Evolutionary conservation across 75 land plant species (phyloP), one percentile per base, ranked within the genome.

Genomic region (Picea glauca): DNA sequence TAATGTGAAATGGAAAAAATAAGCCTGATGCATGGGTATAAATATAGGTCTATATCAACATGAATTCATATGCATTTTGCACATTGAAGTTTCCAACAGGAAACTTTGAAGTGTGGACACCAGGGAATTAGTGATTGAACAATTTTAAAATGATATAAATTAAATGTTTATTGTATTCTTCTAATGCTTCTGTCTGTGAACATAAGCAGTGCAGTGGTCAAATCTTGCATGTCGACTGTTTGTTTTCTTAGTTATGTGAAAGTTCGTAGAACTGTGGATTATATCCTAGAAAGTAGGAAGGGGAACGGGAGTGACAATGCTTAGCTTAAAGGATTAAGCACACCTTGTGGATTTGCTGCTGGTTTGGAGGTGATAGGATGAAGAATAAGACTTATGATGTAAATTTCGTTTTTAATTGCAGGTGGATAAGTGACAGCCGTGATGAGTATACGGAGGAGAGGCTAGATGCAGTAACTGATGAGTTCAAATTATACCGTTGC

Each of bases 361-460:
- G n/a, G 66, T 23, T 63, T 43, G 74, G 26, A 70, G 9, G 43
- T 70, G 50, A 70, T 43, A 70, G 26, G 23, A 43, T 70, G 0
- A 43, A 38, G 14, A 50, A 57, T 26, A 75, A 26, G 20, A 75
- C 35, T 38, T 1, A 58, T 57, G 33, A 18, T 76, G 14, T 80
- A 78, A 26, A 50, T 17, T 79, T 81, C 63, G 38, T 35, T 59
- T 70, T 70, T 5, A 9, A 58, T n/a, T 81, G 77, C 81, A 94
- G 96, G 78, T 94, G 96, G 96, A 89, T 94, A 50, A 82, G 81
- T 61, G 96, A 94, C 77, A 94, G 95, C 60, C 90, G 96, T 58
- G 96, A 94, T 79, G 95, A 94, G 80, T 94, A 81, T 77, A 92
- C 96, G 23, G 82, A 85, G 65, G 96, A 94, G 83, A 74, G 96